Conservation (phyloP, 2,329 filamentous ascomycete species). For the Cercospora beticola region DNA sequence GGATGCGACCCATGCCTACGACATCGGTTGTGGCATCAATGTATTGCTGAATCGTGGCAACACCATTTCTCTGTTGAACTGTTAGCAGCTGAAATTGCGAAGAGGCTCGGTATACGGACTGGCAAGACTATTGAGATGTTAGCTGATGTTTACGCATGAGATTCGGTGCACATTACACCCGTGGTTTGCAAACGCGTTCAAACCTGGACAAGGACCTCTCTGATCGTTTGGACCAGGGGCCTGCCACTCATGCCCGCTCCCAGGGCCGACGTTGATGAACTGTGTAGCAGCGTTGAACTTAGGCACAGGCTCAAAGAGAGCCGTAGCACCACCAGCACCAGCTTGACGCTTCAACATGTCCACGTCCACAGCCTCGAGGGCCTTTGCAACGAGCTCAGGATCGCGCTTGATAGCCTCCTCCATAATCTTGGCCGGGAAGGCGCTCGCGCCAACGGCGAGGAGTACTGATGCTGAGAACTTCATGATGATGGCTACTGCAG, state of each 20-base stretch:
- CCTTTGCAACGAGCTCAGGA: slow-evolving; percentile 9
- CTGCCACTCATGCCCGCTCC: slow-evolving; percentile 31
- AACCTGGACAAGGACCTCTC: slow-evolving; percentile 34
- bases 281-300: slow-evolving; percentile 32
- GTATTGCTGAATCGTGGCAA: slow-evolving; percentile 35
- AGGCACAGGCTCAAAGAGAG: slow-evolving; percentile 27
- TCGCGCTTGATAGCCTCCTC: slow-evolving; percentile 13
- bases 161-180: not conserved
- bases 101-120: not conserved
- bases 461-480: slow-evolving; percentile 11
- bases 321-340: slow-evolving; percentile 21
- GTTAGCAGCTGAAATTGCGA: not conserved
- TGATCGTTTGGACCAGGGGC: slow-evolving; percentile 32
- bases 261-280: slow-evolving; percentile 25
- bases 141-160: not conserved
- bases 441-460: slow-evolving; percentile 13
- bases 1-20: slow-evolving; percentile 38
- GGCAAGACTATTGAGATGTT: not conserved
- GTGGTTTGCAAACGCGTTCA: slow-evolving; percentile 37
- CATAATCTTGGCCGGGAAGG: slow-evolving; percentile 17
- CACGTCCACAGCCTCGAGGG: slow-evolving; percentile 8
- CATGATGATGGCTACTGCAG: slow-evolving; percentile 10
- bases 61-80: slow-evolving; percentile 30
- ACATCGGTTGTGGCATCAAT: slow-evolving; percentile 32
- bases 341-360: slow-evolving; percentile 20